Evolutionary conservation across 2,329 filamentous ascomycete genomes (phyloP), one percentile per base, ranked within the genome.

Genomic region (Monosporascus sp.): DNA sequence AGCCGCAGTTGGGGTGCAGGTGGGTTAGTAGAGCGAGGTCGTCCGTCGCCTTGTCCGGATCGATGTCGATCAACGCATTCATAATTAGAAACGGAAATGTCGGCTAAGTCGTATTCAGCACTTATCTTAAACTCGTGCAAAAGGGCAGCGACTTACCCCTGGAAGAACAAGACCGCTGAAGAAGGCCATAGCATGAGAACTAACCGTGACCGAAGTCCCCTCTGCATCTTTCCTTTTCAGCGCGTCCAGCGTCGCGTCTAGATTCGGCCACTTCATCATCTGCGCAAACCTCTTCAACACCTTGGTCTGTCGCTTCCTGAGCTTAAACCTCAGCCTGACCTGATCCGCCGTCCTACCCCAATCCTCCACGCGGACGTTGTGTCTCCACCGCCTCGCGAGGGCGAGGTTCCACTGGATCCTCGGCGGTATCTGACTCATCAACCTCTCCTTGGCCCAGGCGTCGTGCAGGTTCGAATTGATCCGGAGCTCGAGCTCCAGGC

Each of bases 211-310:
- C 50, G 88, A 70, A 15, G 75, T 74, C 22, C 78, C 76, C 54
- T 86, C 81, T 11, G 69, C 71, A 53, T 86, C 83, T 55, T 77
- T 76, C 55, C 85, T 78, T 56, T 78, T 81, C 51, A 90, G 75
- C 46, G 80, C 75, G 42, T 82, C 79, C 45, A 88, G 75, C 6
- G 87, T 83, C 54, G 83, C 81, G 20, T 74, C 73, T 54, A 89
- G 78, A 60, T 90, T 90, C 1, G 87, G 87, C 88, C 88, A 91
- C 68, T 89, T 90, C 74, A 91, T 83, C 62, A 80, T 82, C 63
- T 82, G 77, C 11, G 86, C 85, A 64, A 91, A 90, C 37, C 79
- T 78, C 58, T 81, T 80, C 44, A 91, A 72, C 64, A 85, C 83
- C 64, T 85, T 85, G 55, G 85, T 82, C 66, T 90, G 88, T 22